These are phyloP conservation scores for Heliamphora exappendiculata DNA, from an alignment of 148 eudicot species.

Conservation along the genomic window DNA sequence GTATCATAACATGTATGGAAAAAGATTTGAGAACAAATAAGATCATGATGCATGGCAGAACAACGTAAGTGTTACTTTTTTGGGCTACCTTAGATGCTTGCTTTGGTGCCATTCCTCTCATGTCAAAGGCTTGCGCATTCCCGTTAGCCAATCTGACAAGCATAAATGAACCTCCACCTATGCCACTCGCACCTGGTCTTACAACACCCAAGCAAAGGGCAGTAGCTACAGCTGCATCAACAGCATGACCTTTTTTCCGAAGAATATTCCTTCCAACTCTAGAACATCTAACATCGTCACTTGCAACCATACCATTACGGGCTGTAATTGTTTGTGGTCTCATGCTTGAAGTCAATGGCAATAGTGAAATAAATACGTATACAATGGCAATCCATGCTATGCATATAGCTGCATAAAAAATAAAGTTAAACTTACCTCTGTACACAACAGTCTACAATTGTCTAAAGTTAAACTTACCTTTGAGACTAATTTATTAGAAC, in stretches of 20 bases:
- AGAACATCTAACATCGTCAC: constrained; percentile 32
- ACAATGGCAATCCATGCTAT: neutral
- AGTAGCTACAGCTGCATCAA: constrained; percentile 29
- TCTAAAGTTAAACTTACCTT: too few relatives aligned
- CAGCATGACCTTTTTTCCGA: constrained; percentile 28
- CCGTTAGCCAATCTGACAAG: constrained; percentile 19
- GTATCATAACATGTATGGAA: too few relatives aligned
- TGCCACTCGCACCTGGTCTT: constrained; percentile 31
- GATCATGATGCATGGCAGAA: too few relatives aligned
- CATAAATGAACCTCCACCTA: constrained; percentile 40
- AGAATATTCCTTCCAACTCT: constrained; percentile 23
- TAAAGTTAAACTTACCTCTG: too few relatives aligned
- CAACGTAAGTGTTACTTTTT: too few relatives aligned
- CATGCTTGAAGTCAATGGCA: neutral
- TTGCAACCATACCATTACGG: constrained; percentile 20
- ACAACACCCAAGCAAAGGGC: constrained; percentile 35
- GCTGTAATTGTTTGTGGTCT: neutral
- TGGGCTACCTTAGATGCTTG: constrained; percentile 29
- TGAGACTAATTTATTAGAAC: too few relatives aligned
- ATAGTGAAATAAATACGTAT: neutral
- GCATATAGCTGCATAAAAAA: constrained; percentile 1
- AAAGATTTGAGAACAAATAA: too few relatives aligned
- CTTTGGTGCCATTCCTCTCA: constrained; percentile 33
- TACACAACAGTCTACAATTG: too few relatives aligned
- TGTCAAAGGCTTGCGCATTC: constrained; percentile 19